A percentile compares a stretch with the other conserved stretches of the same genome.
Conservation (phyloP, 495 filamentous ascomycete genomes). For the Lichenothelia convexa region DNA sequence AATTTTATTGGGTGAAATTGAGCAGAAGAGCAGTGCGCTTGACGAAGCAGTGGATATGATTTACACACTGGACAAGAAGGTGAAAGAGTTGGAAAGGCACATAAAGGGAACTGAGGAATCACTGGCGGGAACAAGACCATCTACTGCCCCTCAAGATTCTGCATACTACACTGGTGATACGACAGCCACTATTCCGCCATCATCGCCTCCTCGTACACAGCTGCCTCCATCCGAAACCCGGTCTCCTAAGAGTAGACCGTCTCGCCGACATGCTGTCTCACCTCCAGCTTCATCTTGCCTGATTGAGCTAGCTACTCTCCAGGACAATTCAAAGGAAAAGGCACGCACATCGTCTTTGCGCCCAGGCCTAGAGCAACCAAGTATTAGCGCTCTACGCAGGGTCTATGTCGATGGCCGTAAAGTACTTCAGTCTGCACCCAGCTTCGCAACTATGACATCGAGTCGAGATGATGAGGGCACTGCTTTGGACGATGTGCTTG, state of each 20-base stretch:
- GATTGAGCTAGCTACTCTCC: no score
- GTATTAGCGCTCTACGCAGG: slow-evolving; percentile 9
- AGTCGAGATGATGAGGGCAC: slow-evolving; percentile 4
- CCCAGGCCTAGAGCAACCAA: slow-evolving; percentile 11
- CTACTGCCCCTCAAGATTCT: slow-evolving; percentile 11
- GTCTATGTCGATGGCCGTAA: slow-evolving; percentile 11
- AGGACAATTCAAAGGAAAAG: no score
- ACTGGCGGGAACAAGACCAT: slow-evolving; percentile 7
- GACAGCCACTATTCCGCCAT: slow-evolving; percentile 7
- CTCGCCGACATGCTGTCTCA: no score
- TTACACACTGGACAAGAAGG: slow-evolving; percentile 47
- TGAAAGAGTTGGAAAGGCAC: slow-evolving; percentile 33
- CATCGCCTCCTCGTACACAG: slow-evolving; percentile 10
- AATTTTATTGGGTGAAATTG: slow-evolving; percentile 47
- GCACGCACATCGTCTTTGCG: no score
- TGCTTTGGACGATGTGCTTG: slow-evolving; percentile 1
- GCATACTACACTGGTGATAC: slow-evolving; percentile 12
- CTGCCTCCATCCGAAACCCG: no score
- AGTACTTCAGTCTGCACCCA: slow-evolving; percentile 7
- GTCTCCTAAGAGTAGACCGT: no score
- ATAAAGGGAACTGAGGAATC: not conserved
- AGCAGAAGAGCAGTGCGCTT: slow-evolving; percentile 58
- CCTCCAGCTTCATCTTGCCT: no score
- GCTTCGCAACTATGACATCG: slow-evolving; percentile 13
- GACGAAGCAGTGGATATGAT: slow-evolving; percentile 73